Evolutionary conservation across 1,139 yeast genomes (phyloP).

Genomic region (Hanseniaspora sp.): DNA sequence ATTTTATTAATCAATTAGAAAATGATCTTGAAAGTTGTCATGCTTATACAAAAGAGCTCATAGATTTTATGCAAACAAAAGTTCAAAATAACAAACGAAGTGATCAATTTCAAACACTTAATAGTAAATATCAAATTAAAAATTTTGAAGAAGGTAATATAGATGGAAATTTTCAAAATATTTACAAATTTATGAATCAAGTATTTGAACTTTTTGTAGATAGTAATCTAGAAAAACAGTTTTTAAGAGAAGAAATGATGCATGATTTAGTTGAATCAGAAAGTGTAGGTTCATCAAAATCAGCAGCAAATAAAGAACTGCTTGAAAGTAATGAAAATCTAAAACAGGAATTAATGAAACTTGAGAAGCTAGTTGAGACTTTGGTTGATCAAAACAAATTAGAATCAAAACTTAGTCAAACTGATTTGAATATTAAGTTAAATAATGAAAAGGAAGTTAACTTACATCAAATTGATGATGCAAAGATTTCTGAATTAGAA

Average conservation of each 20-base stretch:
- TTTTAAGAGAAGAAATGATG: conserved; percentile 12
- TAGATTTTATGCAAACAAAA: not conserved
- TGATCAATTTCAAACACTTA: conserved; percentile 9
- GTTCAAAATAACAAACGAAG: not conserved
- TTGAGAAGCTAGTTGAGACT: not conserved
- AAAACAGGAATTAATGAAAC: not conserved
- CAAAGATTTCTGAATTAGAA: not conserved
- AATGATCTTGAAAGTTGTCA: not conserved
- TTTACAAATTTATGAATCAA: conserved; percentile 4
- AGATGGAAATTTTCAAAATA: conserved; percentile 7
- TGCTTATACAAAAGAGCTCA: conserved; percentile 4
- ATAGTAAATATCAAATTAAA: conserved; percentile 4
- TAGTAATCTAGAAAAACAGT: conserved; percentile 11
- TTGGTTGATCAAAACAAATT: not conserved
- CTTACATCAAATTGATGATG: not conserved
- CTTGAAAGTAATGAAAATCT: not conserved
- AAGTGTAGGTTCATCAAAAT: not conserved
- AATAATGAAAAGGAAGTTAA: not conserved
- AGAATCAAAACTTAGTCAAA: not conserved
- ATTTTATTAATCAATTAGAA: not conserved
- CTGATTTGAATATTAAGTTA: not conserved
- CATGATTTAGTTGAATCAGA: conserved; percentile 10
- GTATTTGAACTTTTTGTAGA: conserved; percentile 7
- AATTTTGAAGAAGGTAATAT: not conserved
- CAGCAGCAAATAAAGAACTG: not conserved